phyloP scores from a whole-genome alignment of 176 grass and related monocot genomes.

The Musa troglodytarum region DNA sequence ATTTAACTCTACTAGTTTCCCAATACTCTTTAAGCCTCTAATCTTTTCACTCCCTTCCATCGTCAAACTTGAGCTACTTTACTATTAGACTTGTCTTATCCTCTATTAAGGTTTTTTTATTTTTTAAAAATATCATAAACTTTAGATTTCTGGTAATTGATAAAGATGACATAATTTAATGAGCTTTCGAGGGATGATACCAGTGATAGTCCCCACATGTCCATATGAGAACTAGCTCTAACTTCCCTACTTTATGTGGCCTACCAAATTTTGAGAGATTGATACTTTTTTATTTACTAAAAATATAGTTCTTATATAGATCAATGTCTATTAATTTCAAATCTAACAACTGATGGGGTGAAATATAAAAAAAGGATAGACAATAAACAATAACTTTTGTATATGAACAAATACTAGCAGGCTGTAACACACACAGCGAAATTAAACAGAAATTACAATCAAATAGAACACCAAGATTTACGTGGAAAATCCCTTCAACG shows the following conservation, averaged over 20 bases:
- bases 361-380: too few relatives aligned
- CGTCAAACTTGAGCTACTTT: background rate
- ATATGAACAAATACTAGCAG: too few relatives aligned
- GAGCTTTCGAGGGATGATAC: background rate
- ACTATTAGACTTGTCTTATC: background rate
- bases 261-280: background rate
- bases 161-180: background rate
- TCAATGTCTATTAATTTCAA: background rate
- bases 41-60: background rate
- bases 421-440: too few relatives aligned
- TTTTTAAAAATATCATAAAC: background rate
- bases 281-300: background rate
- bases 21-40: background rate
- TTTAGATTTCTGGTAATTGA: background rate
- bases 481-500: too few relatives aligned
- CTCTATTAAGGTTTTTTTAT: background rate
- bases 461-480: too few relatives aligned
- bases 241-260: background rate
- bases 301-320: background rate
- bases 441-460: too few relatives aligned
- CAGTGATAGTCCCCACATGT: background rate
- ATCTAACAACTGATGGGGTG: too few relatives aligned
- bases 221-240: background rate
- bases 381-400: too few relatives aligned
- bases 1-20: background rate